Evolutionary conservation across 495 filamentous ascomycete species (phyloP).

Genomic region (Penicillium daleae): DNA sequence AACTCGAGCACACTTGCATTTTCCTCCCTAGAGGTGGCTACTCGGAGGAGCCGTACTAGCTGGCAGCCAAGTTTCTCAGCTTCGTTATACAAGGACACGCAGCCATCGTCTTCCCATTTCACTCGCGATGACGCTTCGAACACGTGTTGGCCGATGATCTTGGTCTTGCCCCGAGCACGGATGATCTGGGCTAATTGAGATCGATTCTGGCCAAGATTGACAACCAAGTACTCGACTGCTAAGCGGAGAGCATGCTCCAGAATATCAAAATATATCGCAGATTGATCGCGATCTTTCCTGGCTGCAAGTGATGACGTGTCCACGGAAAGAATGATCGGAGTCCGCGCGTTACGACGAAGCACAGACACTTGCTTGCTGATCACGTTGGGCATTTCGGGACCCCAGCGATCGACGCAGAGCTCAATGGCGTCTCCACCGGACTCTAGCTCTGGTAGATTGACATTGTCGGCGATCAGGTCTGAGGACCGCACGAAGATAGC

Average conservation of each 20-base stretch:
- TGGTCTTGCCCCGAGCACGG: conserved; percentile 64
- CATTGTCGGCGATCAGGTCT: conserved; percentile 54
- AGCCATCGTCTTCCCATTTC: conserved; percentile 64
- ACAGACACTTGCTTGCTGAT: conserved; percentile 50
- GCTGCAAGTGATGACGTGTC: conserved; percentile 54
- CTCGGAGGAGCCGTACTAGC: conserved; percentile 67
- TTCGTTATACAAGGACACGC: conserved; percentile 57
- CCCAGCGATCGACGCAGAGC: conserved; percentile 68
- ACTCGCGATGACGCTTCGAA: conserved; percentile 53
- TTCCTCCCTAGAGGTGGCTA: conserved; percentile 61
- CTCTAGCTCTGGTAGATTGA: conserved; percentile 66
- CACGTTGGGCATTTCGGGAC: conserved; percentile 46
- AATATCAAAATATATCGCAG: conserved; percentile 47
- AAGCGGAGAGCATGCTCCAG: conserved; percentile 71
- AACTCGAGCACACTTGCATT: conserved; percentile 62
- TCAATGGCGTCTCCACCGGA: conserved; percentile 74
- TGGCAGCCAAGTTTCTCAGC: conserved; percentile 70
- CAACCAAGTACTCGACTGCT: conserved; percentile 71
- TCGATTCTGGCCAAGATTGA: conserved; percentile 62
- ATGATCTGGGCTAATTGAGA: conserved; percentile 48
- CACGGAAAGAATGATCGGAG: conserved; percentile 72
- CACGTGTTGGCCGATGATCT: conserved; percentile 71
- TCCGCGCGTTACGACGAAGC: conserved; percentile 59
- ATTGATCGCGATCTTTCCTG: conserved; percentile 23
- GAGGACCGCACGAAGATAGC: conserved; percentile 67